Base-by-base conservation (phyloP, 106 monocot species). In the Iris macrosiphon region DNA sequence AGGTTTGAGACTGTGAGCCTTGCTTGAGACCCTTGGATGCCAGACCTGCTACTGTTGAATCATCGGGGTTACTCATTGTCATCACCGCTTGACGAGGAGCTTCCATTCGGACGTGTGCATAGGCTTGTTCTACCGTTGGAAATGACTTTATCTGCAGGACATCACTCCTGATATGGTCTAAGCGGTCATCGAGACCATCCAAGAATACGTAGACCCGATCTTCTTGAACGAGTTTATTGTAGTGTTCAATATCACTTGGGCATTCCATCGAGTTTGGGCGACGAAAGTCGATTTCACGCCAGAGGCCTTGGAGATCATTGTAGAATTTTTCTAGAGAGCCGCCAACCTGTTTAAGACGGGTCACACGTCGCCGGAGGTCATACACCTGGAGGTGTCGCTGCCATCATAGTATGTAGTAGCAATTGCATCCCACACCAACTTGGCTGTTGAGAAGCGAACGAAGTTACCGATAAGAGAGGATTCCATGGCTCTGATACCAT, bases 331-430 rank as follows among this genome's bases (percentile, higher is more conserved):
- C 15, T 13, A 29, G 14, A 0, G 53, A 32, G 7, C 52, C 30
- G n/a, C 53, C 53, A 14, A 9, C 30, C 24, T 53, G 53, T 6
- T 3, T 0, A 21, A 50, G 49, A 21, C 49, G 19, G 10, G 49
- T 8, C 4, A 50, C 49, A 21, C 25, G 19, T 8, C n/a, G 27
- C 3, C 31, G 1, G 53, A 53, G 53, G 22, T 53, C 53, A 53
- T 53, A 53, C 4, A 32, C 53, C 8, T 53, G 53, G 53, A 53
- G 14, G 53, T n/a, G 14, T 53, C 53, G 31, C 30, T 8, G 16
- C 53, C 30, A 31, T 53, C 53, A 31, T 31, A 53, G 17, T 14
- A 53, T 3, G 30, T 30, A 2, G 53, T 53, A 0, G 30, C 53
- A 53, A 32, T 17, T 5, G 53, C 2, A 18, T 53, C 53, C 30